These are phyloP conservation scores for Leccinum pallidistipes DNA, from an alignment of 1,284 basidiomycete genomes.

Conservation along the genomic window DNA sequence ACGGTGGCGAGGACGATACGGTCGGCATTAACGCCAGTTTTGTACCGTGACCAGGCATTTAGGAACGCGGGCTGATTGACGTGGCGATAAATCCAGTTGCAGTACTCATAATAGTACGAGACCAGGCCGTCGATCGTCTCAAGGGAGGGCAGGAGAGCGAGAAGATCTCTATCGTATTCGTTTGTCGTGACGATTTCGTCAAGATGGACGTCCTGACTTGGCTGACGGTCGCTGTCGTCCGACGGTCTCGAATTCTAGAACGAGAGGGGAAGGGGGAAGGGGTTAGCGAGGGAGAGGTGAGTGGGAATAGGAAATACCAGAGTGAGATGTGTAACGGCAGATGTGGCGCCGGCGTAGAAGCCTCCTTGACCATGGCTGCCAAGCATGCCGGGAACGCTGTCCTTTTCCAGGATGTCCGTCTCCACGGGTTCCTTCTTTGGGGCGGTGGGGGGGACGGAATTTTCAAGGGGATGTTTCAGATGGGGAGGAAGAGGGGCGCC, in stretches of 20 bases:
- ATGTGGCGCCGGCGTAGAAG: conserved; percentile 72
- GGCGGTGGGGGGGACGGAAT: conserved; percentile 31
- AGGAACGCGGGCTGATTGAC: conserved; percentile 63
- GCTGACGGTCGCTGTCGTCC: conserved; percentile 52
- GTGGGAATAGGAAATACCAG: conserved; percentile 42
- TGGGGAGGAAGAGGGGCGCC: conserved; percentile 24
- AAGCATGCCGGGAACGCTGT: conserved; percentile 60
- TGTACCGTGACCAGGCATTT: conserved; percentile 70
- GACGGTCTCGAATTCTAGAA: conserved; percentile 47
- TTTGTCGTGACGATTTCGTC: conserved; percentile 45
- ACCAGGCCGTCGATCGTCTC: conserved; percentile 71
- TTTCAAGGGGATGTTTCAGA: conserved; percentile 38
- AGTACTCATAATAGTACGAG: conserved; percentile 76
- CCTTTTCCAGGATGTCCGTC: conserved; percentile 46
- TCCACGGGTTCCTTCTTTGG: conserved; percentile 56
- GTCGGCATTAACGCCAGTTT: conserved; percentile 60
- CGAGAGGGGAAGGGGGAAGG: conserved; percentile 17
- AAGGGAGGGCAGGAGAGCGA: conserved; percentile 59
- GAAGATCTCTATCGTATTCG: conserved; percentile 71
- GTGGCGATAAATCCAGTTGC: conserved; percentile 82
- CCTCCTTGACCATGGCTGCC: conserved; percentile 63
- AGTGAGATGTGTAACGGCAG: conserved; percentile 64
- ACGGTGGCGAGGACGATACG: conserved; percentile 69
- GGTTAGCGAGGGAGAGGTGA: conserved; percentile 14
- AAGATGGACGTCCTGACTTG: conserved; percentile 43